Conservation (phyloP, 139 green algal genomes). For the Microglena sp. region DNA sequence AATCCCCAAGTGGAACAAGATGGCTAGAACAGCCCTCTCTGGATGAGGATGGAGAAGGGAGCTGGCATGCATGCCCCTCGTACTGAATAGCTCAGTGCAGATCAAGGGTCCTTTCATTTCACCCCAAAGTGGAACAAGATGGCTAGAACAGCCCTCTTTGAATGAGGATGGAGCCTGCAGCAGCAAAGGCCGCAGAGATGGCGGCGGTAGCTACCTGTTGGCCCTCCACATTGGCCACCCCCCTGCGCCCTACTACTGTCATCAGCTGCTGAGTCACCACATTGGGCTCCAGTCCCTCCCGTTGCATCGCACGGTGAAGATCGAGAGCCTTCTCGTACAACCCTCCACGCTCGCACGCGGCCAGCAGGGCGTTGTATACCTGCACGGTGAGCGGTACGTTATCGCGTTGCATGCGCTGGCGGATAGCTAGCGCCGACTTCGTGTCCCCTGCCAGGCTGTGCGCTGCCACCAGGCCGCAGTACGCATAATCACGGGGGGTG, state of each 20-base stretch:
- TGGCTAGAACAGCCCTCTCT: too few species aligned
- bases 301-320: conserved; percentile 25
- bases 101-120: too few species aligned
- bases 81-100: too few species aligned
- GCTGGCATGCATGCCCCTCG: too few species aligned
- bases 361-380: conserved; percentile 80
- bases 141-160: conserved; percentile 65
- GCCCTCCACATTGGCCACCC: conserved; percentile 50
- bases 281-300: conserved; percentile 42
- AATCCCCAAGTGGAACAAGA: too few species aligned
- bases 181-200: conserved; percentile 67
- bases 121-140: too few species aligned
- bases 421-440: conserved; percentile 21
- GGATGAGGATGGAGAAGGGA: too few species aligned
- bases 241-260: conserved; percentile 47
- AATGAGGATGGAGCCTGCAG: conserved; percentile 66
- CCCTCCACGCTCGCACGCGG: conserved; percentile 61
- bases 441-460: conserved; percentile 56
- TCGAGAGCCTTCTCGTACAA: conserved; percentile 18
- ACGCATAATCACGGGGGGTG: conserved; percentile 62
- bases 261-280: conserved; percentile 45
- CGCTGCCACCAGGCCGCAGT: conserved; percentile 64
- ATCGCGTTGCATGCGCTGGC: conserved; percentile 25
- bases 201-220: conserved; percentile 64
- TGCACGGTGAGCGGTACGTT: conserved; percentile 39